Base-by-base conservation (phyloP, 108 stramenopile genomes). In the Mediolabrus comicus region DNA sequence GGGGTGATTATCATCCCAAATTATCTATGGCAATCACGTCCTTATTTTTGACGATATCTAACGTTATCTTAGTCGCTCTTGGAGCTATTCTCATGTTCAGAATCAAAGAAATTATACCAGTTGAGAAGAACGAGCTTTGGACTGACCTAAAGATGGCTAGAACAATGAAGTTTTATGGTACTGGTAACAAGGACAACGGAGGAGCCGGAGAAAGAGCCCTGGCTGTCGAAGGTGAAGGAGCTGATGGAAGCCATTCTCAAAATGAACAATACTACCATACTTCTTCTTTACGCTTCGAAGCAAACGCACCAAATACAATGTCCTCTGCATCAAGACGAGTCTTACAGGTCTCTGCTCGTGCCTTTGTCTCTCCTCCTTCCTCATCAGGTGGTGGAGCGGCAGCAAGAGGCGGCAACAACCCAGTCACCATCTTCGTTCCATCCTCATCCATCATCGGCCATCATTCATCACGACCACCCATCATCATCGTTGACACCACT, bases 391-490 rank as follows among this genome's bases (percentile, higher is more conserved):
- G 30, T 8, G 53, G 30, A 53, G 30, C 29, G 6, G 6, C n/a
- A 13, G 43, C 14, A 43, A 57, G 31, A 12, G 52, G 31, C 12
- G 32, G 43, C n/a, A 34, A 72, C 12, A 87, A 90, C 68, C 86
- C 89, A 25, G 86, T 90, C 10, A 86, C 85, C 6, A 66, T 90
- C n/a, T 90, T 90, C 72, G 34, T 68, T 17, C 56, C 77, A 41
- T 41, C 41, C 3, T 16, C 41, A 9, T 41, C 41, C 41, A 41
- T n/a, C n/a, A n/a, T n/a, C n/a, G n/a, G n/a, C n/a, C n/a, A n/a
- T n/a, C n/a, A n/a, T n/a, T n/a, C n/a, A n/a, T n/a, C n/a, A n/a
- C n/a, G n/a, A n/a, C n/a, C n/a, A n/a, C n/a, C n/a, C n/a, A 12
- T 53, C 26, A 30, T 41, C 27, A 29, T 38, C 7, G 28, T 22